Conservation (phyloP, 2,329 filamentous ascomycete species). For the Aspergillus eucalypticola region DNA sequence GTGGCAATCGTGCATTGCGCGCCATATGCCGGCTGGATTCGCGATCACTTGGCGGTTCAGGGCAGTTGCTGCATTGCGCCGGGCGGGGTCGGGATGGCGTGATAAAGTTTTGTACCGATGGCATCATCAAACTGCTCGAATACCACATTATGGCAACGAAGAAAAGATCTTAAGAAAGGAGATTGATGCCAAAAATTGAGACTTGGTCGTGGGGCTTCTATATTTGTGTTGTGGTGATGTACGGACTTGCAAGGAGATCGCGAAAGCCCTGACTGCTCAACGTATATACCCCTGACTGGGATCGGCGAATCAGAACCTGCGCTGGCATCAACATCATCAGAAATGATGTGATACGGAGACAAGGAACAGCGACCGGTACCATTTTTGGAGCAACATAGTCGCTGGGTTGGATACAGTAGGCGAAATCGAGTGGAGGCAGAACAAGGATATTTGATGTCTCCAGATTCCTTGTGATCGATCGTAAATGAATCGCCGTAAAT, state of each 20-base stretch:
- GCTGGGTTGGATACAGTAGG: too few relatives aligned
- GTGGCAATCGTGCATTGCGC: background rate
- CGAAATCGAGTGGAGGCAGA: too few relatives aligned
- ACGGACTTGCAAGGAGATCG: too few relatives aligned
- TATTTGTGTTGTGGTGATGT: too few relatives aligned
- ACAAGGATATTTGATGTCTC: too few relatives aligned
- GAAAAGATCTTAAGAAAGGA: rapidly evolving
- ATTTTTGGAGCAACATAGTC: too few relatives aligned
- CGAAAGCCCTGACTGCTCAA: too few relatives aligned
- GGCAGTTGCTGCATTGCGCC: constrained; percentile 28
- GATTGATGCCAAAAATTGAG: background rate
- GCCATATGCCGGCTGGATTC: background rate
- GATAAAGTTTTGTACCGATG: constrained; percentile 17
- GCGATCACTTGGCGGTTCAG: background rate
- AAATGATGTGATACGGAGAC: background rate
- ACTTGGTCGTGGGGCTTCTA: background rate
- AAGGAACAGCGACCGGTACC: too few relatives aligned
- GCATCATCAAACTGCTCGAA: background rate
- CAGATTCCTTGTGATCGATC: too few relatives aligned
- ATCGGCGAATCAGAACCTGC: background rate
- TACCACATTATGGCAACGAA: too few relatives aligned
- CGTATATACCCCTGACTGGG: too few relatives aligned
- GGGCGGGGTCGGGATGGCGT: constrained; percentile 37
- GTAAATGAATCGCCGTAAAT: too few relatives aligned
- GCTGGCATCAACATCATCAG: background rate